Evolutionary conservation across 2,329 filamentous ascomycete species (phyloP).

Genomic region (Penicillium sumatraense): DNA sequence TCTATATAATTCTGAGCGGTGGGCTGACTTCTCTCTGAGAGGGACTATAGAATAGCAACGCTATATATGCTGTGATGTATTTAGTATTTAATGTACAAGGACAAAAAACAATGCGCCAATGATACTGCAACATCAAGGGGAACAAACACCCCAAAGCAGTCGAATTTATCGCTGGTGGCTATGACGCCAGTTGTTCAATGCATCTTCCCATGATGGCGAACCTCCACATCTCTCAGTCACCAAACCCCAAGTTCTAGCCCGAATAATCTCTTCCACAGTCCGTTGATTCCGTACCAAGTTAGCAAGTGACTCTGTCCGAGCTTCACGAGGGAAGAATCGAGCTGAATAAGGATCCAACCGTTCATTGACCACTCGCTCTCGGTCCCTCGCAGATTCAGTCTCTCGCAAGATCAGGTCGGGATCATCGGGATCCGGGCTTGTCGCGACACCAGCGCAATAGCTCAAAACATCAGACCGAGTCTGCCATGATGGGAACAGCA

Average conservation of each 20-base stretch:
- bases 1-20: too few species aligned
- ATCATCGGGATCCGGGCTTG: constrained; percentile 83
- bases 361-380: constrained; percentile 80
- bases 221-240: constrained; percentile 75
- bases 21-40: too few species aligned
- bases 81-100: constrained; percentile 13
- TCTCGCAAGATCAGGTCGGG: constrained; percentile 74
- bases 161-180: constrained; percentile 26
- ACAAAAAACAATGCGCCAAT: not conserved
- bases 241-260: constrained; percentile 79
- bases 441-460: constrained; percentile 88
- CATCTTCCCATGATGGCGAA: constrained; percentile 66
- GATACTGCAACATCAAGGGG: not conserved
- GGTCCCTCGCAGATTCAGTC: constrained; percentile 70
- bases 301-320: constrained; percentile 79
- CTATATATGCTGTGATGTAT: constrained; percentile 12
- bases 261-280: constrained; percentile 77
- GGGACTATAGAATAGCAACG: too few species aligned
- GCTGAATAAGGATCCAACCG: constrained; percentile 88
- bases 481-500: constrained; percentile 90
- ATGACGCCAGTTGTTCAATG: constrained; percentile 66
- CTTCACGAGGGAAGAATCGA: constrained; percentile 75
- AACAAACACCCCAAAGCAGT: too few species aligned
- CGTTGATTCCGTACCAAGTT: constrained; percentile 70
- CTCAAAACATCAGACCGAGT: constrained; percentile 78